Conservation (phyloP, 176 grass and related monocot genomes). For the Pharus latifolius region DNA sequence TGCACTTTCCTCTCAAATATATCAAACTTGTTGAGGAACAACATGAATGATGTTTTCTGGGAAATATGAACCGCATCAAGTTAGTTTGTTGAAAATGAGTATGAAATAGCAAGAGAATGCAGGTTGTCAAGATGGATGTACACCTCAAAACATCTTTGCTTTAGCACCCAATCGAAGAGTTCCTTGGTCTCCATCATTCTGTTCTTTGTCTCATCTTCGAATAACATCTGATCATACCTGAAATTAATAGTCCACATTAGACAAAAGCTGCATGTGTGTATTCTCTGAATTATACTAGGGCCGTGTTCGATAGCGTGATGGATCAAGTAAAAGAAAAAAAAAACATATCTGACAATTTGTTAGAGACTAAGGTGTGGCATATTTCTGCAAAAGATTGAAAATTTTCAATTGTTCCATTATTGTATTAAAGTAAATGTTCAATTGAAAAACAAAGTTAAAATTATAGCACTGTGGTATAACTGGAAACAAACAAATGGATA, state of each 20-base stretch:
- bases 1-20: constrained; percentile 98
- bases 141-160: constrained; percentile 95
- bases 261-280: no score
- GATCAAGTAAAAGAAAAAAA: no score
- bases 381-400: background rate
- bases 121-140: background rate
- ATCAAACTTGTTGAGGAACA: constrained; percentile 98
- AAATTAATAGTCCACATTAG: background rate
- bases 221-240: constrained; percentile 92
- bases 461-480: background rate
- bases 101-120: background rate
- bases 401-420: background rate
- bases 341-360: no score
- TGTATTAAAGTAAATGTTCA: background rate
- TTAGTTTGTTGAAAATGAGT: background rate
- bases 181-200: constrained; percentile 96
- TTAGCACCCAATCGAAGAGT: constrained; percentile 91
- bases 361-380: background rate
- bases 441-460: background rate
- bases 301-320: no score
- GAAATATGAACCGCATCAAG: background rate
- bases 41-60: constrained; percentile 96
- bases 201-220: constrained; percentile 87
- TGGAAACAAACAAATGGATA: background rate
- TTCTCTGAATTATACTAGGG: no score